Percentiles rank a stretch among this genome's conserved stretches.
Evolutionary conservation across 2,329 filamentous ascomycete genomes (phyloP).

Genomic region (Aspergillus alliaceus): DNA sequence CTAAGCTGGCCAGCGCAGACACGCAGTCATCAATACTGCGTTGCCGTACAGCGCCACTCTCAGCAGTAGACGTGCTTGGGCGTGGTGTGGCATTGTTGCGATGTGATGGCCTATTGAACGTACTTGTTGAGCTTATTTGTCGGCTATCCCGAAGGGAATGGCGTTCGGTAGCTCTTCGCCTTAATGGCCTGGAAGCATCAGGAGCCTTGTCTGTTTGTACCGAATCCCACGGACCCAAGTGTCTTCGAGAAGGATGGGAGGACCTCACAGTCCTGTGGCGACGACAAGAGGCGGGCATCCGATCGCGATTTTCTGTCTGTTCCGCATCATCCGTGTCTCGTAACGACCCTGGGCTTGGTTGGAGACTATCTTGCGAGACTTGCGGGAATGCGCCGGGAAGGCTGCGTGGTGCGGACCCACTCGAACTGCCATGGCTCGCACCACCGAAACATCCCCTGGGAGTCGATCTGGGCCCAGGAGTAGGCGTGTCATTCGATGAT

Average conservation of each 20-base stretch:
- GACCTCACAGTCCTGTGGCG: slow-evolving; percentile 6
- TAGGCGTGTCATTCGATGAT: neutral
- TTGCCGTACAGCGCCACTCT: neutral
- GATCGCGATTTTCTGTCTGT: neutral
- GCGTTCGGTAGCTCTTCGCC: slow-evolving; percentile 31
- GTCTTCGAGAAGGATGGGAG: slow-evolving; percentile 1
- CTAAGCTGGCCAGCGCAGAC: slow-evolving; percentile 39
- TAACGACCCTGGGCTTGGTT: neutral
- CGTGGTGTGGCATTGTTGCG: neutral
- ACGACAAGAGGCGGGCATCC: neutral
- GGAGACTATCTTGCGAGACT: slow-evolving; percentile 4
- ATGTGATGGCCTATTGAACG: slow-evolving; percentile 3
- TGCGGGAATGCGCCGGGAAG: slow-evolving; percentile 15
- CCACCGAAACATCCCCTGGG: neutral
- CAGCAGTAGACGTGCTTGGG: neutral
- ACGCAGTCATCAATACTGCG: slow-evolving; percentile 38
- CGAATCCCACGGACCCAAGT: slow-evolving; percentile 21
- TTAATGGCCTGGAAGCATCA: slow-evolving; percentile 11
- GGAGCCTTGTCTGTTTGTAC: neutral
- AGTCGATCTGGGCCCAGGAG: neutral
- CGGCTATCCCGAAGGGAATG: slow-evolving; percentile 16
- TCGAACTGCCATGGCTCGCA: neutral
- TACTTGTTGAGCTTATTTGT: neutral
- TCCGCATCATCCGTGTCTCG: neutral
- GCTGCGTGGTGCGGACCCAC: neutral